Percentiles rank a stretch among this genome's conserved stretches.
Conservation (phyloP, 2,329 filamentous ascomycete genomes). For the Colletotrichum simmondsii region DNA sequence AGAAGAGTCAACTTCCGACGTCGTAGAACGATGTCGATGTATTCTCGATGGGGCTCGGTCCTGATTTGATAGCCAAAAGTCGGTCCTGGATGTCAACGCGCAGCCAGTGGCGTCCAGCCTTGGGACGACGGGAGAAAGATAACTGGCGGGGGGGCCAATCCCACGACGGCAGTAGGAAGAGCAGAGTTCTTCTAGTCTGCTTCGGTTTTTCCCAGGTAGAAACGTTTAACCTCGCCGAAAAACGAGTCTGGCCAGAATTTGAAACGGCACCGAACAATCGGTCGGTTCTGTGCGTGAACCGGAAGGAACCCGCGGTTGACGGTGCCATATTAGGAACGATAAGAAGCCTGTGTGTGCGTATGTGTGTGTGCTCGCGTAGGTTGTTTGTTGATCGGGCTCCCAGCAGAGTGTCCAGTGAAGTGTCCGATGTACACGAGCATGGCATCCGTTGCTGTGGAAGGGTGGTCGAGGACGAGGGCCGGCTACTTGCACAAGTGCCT, state of each 20-base stretch:
- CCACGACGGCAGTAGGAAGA: not conserved
- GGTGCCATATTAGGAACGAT: not conserved
- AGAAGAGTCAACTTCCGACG: not conserved
- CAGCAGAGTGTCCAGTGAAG: not conserved
- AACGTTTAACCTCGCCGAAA: not conserved
- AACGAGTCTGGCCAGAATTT: conserved; percentile 16
- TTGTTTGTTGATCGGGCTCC: not conserved
- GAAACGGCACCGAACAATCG: conserved; percentile 24
- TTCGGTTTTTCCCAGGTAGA: not conserved
- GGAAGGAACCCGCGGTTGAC: conserved; percentile 22
- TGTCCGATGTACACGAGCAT: not conserved
- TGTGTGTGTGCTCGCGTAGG: not conserved
- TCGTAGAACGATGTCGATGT: conserved; percentile 19
- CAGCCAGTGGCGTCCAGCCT: conserved; percentile 27
- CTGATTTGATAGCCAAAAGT: conserved; percentile 1
- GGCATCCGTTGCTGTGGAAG: not conserved
- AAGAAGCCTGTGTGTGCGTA: not conserved
- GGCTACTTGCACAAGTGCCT: not conserved
- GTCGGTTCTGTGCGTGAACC: conserved; percentile 24
- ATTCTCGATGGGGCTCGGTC: conserved; percentile 15
- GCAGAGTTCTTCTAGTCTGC: conserved; percentile 14
- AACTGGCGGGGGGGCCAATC: not conserved
- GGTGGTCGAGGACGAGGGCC: not conserved
- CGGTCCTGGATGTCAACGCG: conserved; percentile 27
- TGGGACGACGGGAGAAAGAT: not conserved